Percentiles rank a stretch among this genome's conserved stretches.
Evolutionary conservation across 1,139 yeast genomes (phyloP).

Genomic region (Candida anutae): DNA sequence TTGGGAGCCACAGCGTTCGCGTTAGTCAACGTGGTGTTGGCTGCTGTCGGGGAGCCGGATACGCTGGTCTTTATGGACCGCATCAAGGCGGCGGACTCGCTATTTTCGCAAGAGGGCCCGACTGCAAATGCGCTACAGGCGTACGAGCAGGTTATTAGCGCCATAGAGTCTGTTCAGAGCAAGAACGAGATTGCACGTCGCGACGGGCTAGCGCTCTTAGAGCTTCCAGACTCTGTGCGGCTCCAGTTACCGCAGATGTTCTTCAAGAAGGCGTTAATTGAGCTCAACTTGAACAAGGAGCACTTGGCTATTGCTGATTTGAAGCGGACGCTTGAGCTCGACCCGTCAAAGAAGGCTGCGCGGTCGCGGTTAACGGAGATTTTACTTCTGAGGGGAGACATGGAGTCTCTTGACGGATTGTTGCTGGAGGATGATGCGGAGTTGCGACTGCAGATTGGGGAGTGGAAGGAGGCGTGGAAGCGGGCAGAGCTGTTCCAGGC

Average conservation of each 20-base stretch:
- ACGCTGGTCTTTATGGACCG: constrained; percentile 2
- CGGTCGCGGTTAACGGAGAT: constrained; percentile 34
- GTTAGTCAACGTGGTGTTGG: constrained; percentile 1
- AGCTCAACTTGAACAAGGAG: constrained; percentile 42
- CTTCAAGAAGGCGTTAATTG: constrained; percentile 49
- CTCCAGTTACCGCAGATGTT: constrained; percentile 28
- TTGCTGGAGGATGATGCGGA: constrained; percentile 9
- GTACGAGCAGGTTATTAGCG: constrained; percentile 15
- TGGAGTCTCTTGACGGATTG: constrained; percentile 10
- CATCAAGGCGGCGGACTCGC: constrained; percentile 5
- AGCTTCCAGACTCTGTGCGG: constrained; percentile 1
- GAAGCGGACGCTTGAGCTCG: constrained; percentile 31
- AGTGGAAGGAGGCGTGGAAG: constrained; percentile 12
- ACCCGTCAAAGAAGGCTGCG: constrained; percentile 35
- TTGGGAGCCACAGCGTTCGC: constrained; percentile 1
- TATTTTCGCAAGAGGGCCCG: constrained; percentile 17
- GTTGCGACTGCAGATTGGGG: constrained; percentile 9
- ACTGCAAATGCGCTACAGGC: constrained; percentile 17
- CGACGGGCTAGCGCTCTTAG: constrained; percentile 1
- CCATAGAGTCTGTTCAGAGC: constrained; percentile 4
- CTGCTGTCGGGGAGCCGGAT: background rate
- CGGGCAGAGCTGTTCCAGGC: constrained; percentile 11
- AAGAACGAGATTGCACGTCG: background rate
- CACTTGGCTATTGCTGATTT: constrained; percentile 41
- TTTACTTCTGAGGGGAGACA: constrained; percentile 38